Evolutionary conservation across 2,329 filamentous ascomycete genomes (phyloP), one percentile per base, ranked within the genome.

Genomic region (Colletotrichum lini): DNA sequence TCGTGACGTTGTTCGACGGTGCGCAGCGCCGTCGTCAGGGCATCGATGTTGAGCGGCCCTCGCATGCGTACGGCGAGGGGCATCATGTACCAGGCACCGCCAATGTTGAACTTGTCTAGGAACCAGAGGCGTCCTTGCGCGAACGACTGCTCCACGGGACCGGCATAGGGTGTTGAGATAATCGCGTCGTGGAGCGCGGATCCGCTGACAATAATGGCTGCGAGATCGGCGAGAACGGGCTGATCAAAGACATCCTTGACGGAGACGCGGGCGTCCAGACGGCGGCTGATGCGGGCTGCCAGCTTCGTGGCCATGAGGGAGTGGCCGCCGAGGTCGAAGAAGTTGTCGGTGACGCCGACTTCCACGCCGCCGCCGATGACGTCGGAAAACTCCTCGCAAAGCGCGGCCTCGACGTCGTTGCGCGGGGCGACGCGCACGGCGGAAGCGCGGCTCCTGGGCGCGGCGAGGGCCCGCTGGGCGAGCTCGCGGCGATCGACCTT

Each of bases 401-500:
- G 42, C 7, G 23, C 64, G 0, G 72, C 75, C 49, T 77, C 77
- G 2, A 75, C 76, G 5, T 77, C 60, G 6, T 70, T 73, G 3
- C 60, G 58, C 8, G 71, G 71, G 35, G 61, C 47, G 1, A 64
- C 61, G 9, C 50, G 38, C 7, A 8, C 6, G 5, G 18, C 23
- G 30, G 35, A 18, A 0, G 12, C 18, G 0, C 10, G 18, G 7
- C 16, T 30, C 15, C 38, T 64, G 2, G 61, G 40, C 6, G 23
- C 35, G 10, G 30, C 6, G 45, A 49, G 61, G 35, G 61, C 61
- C 23, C 18, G 13, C n/a, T 40, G 61, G 3, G 61, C 50, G 38
- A 64, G 61, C 3, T 57, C 49, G 7, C 38, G 70, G 0, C 76
- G 67, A 38, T 79, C 76, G 0, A 77, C 67, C 53, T 79, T 78